Evolutionary conservation across 192 early-diverging fungal species (phyloP), one percentile per base, ranked within the genome.

Genomic region (Coemansia sp.): DNA sequence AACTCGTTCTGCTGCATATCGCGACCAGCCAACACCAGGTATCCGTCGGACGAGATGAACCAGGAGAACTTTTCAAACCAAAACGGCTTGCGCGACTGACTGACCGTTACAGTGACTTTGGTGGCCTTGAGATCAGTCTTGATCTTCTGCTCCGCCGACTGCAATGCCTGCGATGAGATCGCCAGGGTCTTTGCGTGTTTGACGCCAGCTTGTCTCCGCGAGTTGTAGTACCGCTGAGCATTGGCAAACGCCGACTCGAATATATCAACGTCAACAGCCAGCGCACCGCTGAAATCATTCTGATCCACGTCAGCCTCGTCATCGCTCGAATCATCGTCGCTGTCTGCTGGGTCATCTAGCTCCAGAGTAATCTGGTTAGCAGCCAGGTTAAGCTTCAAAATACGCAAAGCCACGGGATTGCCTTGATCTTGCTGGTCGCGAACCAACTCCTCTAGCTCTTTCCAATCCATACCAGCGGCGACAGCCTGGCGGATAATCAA

Each of bases 21-120:
- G 20, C 90, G 88, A 24, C 97, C 98, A 33, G 94, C 95, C 70
- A 99, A 86, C 27, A 99, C 88, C 57, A 99, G 78, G 70, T 94
- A 95, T 71, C 95, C 95, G 65, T 99, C 98, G 1, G 91, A 90
- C 18, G 92, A 91, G 24, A 98, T 83, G 67, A 96, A 98, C 97
- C 97, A 98, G 34, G 94, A 68, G 68, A 98, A 99, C 84, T 96
- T 97, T 80, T 99, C 98, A 82, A 99, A 99, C 97, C 97, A 99
- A 43, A 90, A 92, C 16, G 94, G 94, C 66, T 95, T 96, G 68
- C 98, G 93, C 65, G 91, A 89, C 71, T 94, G 91, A 47, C 87
- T 90, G 63, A 96, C 95, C 6, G 88, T 89, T 0, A 90, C 86
- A 0, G 89, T 93, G n/a, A 89, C 88, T 58, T 89, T 88, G 60